Evolutionary conservation across 768 basidiomycete species (phyloP).

Genomic region (Lanmaoa rubissima): DNA sequence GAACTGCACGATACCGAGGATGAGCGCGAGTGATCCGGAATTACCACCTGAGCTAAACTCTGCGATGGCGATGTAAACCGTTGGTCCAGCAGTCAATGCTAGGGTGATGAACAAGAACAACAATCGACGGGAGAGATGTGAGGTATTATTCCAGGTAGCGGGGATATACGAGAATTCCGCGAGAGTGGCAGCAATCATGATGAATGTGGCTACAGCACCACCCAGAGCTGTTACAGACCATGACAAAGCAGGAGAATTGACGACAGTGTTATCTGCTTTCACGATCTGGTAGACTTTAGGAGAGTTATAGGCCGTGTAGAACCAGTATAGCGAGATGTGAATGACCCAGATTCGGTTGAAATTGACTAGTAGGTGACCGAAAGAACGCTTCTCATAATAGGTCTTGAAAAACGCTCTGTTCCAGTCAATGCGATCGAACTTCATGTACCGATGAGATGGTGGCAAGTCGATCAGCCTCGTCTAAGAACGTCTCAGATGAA

Average conservation of each 20-base stretch:
- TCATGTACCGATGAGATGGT: slow-evolving; percentile 92
- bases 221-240: slow-evolving; percentile 96
- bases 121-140: slow-evolving; percentile 89
- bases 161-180: slow-evolving; percentile 98
- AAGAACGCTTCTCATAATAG: slow-evolving; percentile 95
- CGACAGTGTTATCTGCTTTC: slow-evolving; percentile 35
- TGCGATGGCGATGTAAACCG: slow-evolving; percentile 89
- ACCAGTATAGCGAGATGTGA: slow-evolving; percentile 93
- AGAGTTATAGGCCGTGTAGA: slow-evolving; percentile 93
- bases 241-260: slow-evolving; percentile 71
- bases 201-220: slow-evolving; percentile 91
- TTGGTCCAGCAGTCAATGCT: slow-evolving; percentile 87
- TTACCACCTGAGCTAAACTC: slow-evolving; percentile 56
- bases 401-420: slow-evolving; percentile 97
- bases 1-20: slow-evolving; percentile 96
- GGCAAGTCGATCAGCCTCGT: slow-evolving; percentile 89
- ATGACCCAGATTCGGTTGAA: slow-evolving; percentile 99
- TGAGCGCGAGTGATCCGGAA: slow-evolving; percentile 74
- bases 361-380: slow-evolving; percentile 96
- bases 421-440: slow-evolving; percentile 97
- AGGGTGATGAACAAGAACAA: slow-evolving; percentile 89
- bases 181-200: slow-evolving; percentile 94
- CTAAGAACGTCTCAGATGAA: slow-evolving; percentile 37
- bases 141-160: slow-evolving; percentile 98
- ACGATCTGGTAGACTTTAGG: slow-evolving; percentile 72